phyloP scores from a whole-genome alignment of 1,284 basidiomycete species.

The Cutaneotrichosporon sp. region DNA sequence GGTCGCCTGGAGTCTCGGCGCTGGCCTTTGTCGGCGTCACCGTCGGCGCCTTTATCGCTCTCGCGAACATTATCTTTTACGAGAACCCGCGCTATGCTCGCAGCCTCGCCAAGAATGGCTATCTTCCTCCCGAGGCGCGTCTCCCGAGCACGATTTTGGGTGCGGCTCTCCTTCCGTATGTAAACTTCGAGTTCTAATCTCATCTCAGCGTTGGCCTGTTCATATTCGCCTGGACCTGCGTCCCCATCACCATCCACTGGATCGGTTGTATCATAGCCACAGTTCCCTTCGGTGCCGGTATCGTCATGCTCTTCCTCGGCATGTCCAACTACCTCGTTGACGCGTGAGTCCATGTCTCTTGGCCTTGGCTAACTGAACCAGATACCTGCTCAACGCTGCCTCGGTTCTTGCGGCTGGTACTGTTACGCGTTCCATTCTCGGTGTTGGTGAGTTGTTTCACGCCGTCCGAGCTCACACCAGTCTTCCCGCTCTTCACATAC shows the following conservation, averaged over 20 bases:
- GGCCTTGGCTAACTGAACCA: neutral
- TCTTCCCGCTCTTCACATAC: slow-evolving; percentile 61
- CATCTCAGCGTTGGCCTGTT: slow-evolving; percentile 26
- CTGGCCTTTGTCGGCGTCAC: slow-evolving; percentile 67
- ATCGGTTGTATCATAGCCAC: slow-evolving; percentile 64
- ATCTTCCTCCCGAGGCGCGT: slow-evolving; percentile 55
- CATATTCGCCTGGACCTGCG: slow-evolving; percentile 58
- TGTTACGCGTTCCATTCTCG: slow-evolving; percentile 64
- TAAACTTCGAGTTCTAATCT: neutral
- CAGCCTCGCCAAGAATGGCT: slow-evolving; percentile 22
- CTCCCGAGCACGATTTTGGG: slow-evolving; percentile 63
- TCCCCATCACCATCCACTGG: slow-evolving; percentile 60
- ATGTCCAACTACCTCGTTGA: slow-evolving; percentile 61
- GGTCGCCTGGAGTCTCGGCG: slow-evolving; percentile 58
- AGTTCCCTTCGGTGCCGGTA: slow-evolving; percentile 59
- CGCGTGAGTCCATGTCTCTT: slow-evolving; percentile 42
- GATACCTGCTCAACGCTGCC: slow-evolving; percentile 53
- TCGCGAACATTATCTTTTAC: slow-evolving; percentile 57
- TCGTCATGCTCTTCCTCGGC: slow-evolving; percentile 40
- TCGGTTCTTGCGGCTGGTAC: slow-evolving; percentile 67
- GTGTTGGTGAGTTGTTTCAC: slow-evolving; percentile 40
- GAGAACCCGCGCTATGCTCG: slow-evolving; percentile 35
- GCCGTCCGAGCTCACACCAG: slow-evolving; percentile 9
- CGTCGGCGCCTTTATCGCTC: slow-evolving; percentile 59
- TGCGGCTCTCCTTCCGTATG: slow-evolving; percentile 59